These are phyloP conservation scores for Bacidia gigantensis DNA, from an alignment of 495 filamentous ascomycete species.

Conservation along the genomic window DNA sequence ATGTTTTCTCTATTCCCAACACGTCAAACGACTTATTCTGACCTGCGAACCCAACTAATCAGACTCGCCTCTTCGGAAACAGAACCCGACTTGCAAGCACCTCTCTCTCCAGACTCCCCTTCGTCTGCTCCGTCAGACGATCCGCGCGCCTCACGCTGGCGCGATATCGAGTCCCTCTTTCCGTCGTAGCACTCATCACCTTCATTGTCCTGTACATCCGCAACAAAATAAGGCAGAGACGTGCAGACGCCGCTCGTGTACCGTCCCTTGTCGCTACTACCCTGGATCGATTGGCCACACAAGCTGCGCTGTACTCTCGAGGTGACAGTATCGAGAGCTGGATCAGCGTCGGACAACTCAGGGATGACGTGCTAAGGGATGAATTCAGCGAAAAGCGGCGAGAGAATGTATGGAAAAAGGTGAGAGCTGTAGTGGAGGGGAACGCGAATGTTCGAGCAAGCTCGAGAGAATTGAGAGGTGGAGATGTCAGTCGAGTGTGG, in stretches of 20 bases:
- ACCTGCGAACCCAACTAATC: constrained; percentile 61
- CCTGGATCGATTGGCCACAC: constrained; percentile 64
- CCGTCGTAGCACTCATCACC: constrained; percentile 44
- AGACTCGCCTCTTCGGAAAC: constrained; percentile 52
- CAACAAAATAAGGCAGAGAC: constrained; percentile 37
- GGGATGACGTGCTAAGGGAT: constrained; percentile 78
- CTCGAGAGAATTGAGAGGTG: constrained; percentile 66
- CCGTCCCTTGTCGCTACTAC: constrained; percentile 70
- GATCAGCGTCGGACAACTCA: constrained; percentile 72
- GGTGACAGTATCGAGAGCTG: constrained; percentile 55
- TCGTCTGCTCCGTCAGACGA: constrained; percentile 76
- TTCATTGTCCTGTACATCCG: constrained; percentile 41
- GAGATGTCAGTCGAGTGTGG: constrained; percentile 82
- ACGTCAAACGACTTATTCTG: constrained; percentile 21
- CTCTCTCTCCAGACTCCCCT: constrained; percentile 79
- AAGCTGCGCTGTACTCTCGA: constrained; percentile 63
- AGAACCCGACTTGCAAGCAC: constrained; percentile 56
- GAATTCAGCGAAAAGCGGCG: constrained; percentile 63
- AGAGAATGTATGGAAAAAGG: constrained; percentile 66
- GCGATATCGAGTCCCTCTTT: constrained; percentile 90
- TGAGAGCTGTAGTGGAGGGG: constrained; percentile 70
- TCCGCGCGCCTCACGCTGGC: constrained; percentile 84
- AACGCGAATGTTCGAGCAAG: constrained; percentile 85
- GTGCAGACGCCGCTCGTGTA: constrained; percentile 52
- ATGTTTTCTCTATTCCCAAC: background rate